These are phyloP conservation scores for Wilcoxina mikolae DNA, from an alignment of 495 filamentous ascomycete genomes.

Conservation along the genomic window DNA sequence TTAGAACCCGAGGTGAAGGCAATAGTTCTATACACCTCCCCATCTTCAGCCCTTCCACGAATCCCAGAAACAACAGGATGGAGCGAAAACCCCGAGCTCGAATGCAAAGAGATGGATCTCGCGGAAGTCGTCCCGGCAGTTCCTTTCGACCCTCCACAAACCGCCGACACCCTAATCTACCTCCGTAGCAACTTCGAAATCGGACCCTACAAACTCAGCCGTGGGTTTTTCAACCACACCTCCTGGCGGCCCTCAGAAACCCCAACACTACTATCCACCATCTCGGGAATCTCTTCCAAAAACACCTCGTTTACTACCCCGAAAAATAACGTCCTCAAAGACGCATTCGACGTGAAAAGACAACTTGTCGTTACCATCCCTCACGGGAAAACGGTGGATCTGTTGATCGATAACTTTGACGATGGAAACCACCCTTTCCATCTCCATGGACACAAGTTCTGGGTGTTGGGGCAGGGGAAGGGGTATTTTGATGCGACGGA, in stretches of 20 bases:
- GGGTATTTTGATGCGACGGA: conserved; percentile 33
- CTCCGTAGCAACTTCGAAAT: conserved; percentile 42
- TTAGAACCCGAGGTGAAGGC: conserved; percentile 41
- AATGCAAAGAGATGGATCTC: conserved; percentile 23
- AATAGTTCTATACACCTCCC: conserved; percentile 36
- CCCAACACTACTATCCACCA: conserved; percentile 33
- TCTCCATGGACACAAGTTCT: conserved; percentile 49
- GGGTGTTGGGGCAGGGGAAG: conserved; percentile 40
- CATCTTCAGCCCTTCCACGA: conserved; percentile 27
- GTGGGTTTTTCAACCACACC: conserved; percentile 42
- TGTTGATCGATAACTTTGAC: conserved; percentile 50
- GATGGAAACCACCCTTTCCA: conserved; percentile 50
- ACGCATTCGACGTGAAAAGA: conserved; percentile 36
- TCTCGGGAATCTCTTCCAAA: conserved; percentile 36
- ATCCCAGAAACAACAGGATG: conserved; percentile 25
- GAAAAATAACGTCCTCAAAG: conserved; percentile 36
- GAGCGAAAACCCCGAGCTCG: conserved; percentile 11
- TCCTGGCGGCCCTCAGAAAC: conserved; percentile 37
- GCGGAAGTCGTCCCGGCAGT: conserved; percentile 31
- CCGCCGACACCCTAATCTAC: conserved; percentile 34
- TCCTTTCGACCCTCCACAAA: conserved; percentile 14
- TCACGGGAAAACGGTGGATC: conserved; percentile 39
- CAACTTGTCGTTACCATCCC: conserved; percentile 34
- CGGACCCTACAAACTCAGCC: conserved; percentile 38
- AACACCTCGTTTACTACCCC: conserved; percentile 36